Base-by-base conservation (phyloP, 345 rosid species). In the Murraya paniculata region DNA sequence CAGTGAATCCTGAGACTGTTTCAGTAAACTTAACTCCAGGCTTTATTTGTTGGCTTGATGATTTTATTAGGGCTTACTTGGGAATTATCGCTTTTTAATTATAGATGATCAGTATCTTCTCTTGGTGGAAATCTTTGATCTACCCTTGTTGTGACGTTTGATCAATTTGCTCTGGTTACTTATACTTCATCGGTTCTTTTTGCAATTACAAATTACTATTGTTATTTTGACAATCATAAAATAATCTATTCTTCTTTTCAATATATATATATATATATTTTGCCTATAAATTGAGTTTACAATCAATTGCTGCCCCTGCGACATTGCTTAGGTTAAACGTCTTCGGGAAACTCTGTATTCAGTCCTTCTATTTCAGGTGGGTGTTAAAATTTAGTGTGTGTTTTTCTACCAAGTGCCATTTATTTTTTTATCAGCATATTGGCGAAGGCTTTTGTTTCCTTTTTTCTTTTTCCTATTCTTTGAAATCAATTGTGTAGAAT, bases 301-400 rank as follows among this genome's bases (percentile, higher is more conserved):
- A 5, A 41, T 41, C 58, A 10, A 33, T 30, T 38, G 30, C n/a
- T 71, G 25, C 64, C 22, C 31, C 48, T 21, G 28, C 72, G 68
- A 30, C n/a, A 28, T 74, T 68, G 70, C 78, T 79, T 86, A 87
- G 92, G 87, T 87, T 57, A 89, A 87, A 82, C 85, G 85, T 64
- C 81, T 89, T 31, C 78, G 89, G 73, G 83, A 82, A 79, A 35
- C 76, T 69, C 79, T 89, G 71, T 89, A 80, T 76, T 81, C 85
- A 31, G 75, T 87, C 68, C 81, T 89, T 45, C 36, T 86, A 71
- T 82, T 78, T 74, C 90, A 89, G 90, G 92, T 87, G n/a, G 53
- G 76, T 64, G 35, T 61, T 76, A 39, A 27, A 55, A 6, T 45
- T 71, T 77, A 36, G 24, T 18, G 35, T n/a, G 41, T 61, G 6